Percentiles rank a stretch among this genome's conserved stretches.
Evolutionary conservation across 129 eudicot species (phyloP).

Genomic region (Lactuca sativa): DNA sequence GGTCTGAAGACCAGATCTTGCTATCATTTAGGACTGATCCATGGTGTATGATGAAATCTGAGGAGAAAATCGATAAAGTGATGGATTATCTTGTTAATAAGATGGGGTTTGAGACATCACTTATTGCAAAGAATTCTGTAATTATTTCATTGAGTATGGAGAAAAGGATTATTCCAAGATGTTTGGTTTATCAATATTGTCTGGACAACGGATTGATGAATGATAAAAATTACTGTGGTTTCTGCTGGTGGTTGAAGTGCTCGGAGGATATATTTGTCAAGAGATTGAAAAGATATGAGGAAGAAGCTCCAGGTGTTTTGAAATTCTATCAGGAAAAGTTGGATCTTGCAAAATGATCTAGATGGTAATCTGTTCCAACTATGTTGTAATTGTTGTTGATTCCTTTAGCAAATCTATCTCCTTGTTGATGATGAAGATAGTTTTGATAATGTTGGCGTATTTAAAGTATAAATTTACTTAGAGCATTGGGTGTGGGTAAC

Average conservation of each 20-base stretch:
- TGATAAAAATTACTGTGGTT: constrained; percentile 4
- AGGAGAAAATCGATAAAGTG: constrained; percentile 35
- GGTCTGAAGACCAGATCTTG: constrained; percentile 38
- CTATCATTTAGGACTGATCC: constrained; percentile 38
- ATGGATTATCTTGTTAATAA: constrained; percentile 38
- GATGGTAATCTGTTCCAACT: constrained; percentile 9
- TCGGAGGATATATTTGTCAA: constrained; percentile 31
- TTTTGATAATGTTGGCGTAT: constrained; percentile 2
- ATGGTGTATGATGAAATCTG: constrained; percentile 45
- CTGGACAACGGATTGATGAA: constrained; percentile 33
- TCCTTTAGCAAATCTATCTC: constrained; percentile 12
- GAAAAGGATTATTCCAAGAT: constrained; percentile 50
- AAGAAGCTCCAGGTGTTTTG: constrained; percentile 38
- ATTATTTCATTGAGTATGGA: constrained; percentile 36
- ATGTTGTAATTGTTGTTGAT: constrained; percentile 25
- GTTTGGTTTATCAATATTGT: constrained; percentile 35
- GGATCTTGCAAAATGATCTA: constrained; percentile 19
- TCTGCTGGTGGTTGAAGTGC: constrained; percentile 31
- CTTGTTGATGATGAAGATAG: constrained; percentile 16
- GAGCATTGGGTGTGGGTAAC: too few relatives aligned
- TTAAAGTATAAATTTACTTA: constrained; percentile 4
- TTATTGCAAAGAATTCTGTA: constrained; percentile 27
- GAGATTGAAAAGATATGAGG: constrained; percentile 30
- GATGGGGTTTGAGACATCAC: constrained; percentile 37
- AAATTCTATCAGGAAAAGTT: constrained; percentile 36